Percentiles rank a stretch among this genome's conserved stretches.
Evolutionary conservation across 495 filamentous ascomycete species (phyloP).

Genomic region (Hypomontagnella monticulosa): DNA sequence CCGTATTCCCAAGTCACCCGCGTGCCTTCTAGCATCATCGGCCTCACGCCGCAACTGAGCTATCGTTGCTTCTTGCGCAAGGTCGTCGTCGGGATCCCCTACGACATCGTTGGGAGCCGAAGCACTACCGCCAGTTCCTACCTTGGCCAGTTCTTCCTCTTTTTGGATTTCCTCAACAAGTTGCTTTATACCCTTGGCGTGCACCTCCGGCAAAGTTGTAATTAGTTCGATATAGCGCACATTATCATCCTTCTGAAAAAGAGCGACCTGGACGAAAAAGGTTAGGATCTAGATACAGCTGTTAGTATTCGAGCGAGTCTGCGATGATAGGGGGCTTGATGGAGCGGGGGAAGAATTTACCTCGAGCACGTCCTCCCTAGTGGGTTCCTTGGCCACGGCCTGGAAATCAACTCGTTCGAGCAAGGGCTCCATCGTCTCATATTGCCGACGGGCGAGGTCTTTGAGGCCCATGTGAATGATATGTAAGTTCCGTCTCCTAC

Average conservation of each 20-base stretch:
- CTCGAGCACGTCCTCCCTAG: constrained; percentile 39
- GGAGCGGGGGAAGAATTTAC: constrained; percentile 22
- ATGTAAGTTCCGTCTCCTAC: constrained; percentile 41
- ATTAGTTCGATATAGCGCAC: constrained; percentile 30
- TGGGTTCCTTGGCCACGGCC: constrained; percentile 39
- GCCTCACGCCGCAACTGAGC: constrained; percentile 44
- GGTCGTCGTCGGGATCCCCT: constrained; percentile 34
- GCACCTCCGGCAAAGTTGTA: constrained; percentile 23
- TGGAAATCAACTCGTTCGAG: constrained; percentile 42
- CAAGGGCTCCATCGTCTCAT: constrained; percentile 39
- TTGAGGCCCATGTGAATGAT: constrained; percentile 44
- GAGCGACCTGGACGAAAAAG: constrained; percentile 39
- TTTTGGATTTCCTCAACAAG: constrained; percentile 32
- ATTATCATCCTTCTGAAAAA: constrained; percentile 39
- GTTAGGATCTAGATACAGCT: constrained; percentile 34
- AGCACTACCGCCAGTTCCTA: constrained; percentile 27
- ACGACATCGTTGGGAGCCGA: not conserved
- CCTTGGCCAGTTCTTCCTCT: constrained; percentile 18
- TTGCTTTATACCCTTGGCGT: constrained; percentile 33
- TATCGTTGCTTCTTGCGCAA: constrained; percentile 44
- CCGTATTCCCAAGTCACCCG: constrained; percentile 63
- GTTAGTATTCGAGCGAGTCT: not conserved
- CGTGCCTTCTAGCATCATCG: constrained; percentile 63
- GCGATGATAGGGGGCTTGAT: not conserved
- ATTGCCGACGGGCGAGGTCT: constrained; percentile 35